Percentiles rank a stretch among this genome's conserved stretches.
Evolutionary conservation across 2,329 filamentous ascomycete species (phyloP).

Genomic region (Paramyrothecium sp.): DNA sequence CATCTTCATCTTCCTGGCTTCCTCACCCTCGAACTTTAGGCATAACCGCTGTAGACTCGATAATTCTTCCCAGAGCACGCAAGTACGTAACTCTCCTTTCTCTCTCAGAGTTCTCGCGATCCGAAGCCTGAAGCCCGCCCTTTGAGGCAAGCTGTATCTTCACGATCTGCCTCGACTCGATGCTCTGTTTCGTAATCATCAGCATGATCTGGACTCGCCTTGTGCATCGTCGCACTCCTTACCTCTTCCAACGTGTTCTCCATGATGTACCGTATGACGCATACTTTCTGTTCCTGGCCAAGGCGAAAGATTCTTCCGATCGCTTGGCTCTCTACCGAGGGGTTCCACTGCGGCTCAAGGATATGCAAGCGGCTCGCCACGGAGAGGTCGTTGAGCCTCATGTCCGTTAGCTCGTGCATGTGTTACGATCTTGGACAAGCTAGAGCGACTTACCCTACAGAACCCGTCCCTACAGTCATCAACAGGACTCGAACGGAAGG

Average conservation of each 20-base stretch:
- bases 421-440: no score
- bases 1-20: no score
- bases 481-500: conserved; percentile 33
- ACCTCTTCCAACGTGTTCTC: conserved; percentile 39
- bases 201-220: not conserved
- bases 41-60: not conserved
- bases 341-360: conserved; percentile 52
- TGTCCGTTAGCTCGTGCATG: not conserved
- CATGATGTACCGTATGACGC: conserved; percentile 41
- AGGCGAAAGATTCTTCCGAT: conserved; percentile 42
- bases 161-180: not conserved
- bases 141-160: not conserved
- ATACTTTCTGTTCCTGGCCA: conserved; percentile 37
- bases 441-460: conserved; percentile 33
- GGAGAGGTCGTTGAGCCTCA: conserved; percentile 29
- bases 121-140: not conserved
- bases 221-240: conserved; percentile 11
- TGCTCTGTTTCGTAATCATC: not conserved
- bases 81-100: not conserved
- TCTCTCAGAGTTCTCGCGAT: not conserved
- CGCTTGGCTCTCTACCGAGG: conserved; percentile 45
- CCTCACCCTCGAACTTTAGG: no score
- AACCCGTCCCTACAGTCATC: conserved; percentile 48
- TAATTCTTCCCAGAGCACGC: not conserved
- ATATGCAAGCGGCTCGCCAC: conserved; percentile 44